Conservation (phyloP, 2,329 filamentous ascomycete genomes). For the Tolypocladium tropicale region DNA sequence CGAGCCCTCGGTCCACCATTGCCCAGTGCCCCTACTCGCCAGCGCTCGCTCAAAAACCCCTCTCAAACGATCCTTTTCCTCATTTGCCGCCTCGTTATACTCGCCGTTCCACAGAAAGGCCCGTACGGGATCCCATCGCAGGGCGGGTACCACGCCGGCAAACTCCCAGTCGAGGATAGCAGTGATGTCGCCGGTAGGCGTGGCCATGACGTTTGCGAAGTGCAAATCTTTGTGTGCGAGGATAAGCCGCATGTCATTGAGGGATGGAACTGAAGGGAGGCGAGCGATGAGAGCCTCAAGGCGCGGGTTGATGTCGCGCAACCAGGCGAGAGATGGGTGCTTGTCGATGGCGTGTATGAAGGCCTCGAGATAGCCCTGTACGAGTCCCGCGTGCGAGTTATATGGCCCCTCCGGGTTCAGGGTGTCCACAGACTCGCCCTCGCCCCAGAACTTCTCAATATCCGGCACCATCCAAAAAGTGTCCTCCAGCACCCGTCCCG, state of each 20-base stretch:
- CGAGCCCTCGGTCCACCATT: conserved; percentile 8
- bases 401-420: conserved; percentile 19
- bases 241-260: conserved; percentile 3
- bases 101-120: conserved; percentile 23
- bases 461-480: conserved; percentile 24
- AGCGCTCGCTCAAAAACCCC: conserved; percentile 14
- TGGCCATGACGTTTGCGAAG: conserved; percentile 25
- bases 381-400: conserved; percentile 14
- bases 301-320: conserved; percentile 16
- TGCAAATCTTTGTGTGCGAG: conserved; percentile 28
- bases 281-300: conserved; percentile 13
- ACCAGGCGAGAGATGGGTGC: conserved; percentile 14
- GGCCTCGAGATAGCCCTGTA: conserved; percentile 12
- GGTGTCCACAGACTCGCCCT: conserved; percentile 8
- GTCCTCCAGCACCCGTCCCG: conserved; percentile 21
- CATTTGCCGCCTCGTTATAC: conserved; percentile 7
- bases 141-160: conserved; percentile 20
- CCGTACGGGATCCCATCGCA: conserved; percentile 22
- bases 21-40: conserved; percentile 5
- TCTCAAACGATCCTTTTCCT: conserved; percentile 13
- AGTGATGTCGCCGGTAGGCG: conserved; percentile 16
- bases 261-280: conserved; percentile 6
- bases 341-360: conserved; percentile 16
- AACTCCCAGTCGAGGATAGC: conserved; percentile 28
- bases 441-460: conserved; percentile 15